A percentile compares a stretch with the other conserved stretches of the same genome.
Evolutionary conservation across 2,329 filamentous ascomycete species (phyloP).

Genomic region (Pseudohalonectria lignicola): DNA sequence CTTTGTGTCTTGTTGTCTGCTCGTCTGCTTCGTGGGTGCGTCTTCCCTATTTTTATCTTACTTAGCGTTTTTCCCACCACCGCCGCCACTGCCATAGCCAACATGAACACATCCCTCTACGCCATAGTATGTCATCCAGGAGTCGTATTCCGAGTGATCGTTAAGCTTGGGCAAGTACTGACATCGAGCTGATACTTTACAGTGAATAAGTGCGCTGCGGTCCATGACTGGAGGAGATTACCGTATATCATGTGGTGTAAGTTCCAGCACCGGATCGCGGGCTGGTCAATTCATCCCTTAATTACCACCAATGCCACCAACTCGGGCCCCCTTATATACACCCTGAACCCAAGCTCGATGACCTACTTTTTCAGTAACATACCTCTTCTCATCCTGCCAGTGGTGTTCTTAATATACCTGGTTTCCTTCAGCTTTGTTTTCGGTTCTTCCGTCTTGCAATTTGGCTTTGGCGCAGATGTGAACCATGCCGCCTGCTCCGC

Average conservation of each 20-base stretch:
- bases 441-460: neutral
- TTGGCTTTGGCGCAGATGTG: neutral
- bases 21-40: neutral
- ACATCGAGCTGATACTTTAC: neutral
- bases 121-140: too few species aligned
- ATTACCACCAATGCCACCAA: neutral
- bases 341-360: neutral
- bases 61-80: too few species aligned
- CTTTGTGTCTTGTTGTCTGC: neutral
- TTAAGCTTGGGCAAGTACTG: neutral
- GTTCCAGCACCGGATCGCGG: too few species aligned
- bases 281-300: neutral
- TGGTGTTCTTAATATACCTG: neutral
- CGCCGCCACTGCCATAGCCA: too few species aligned
- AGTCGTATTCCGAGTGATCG: neutral
- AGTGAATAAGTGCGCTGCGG: neutral
- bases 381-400: neutral
- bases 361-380: neutral
- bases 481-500: neutral
- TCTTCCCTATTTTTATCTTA: neutral
- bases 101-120: too few species aligned
- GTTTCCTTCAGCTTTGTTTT: slow-evolving; percentile 1
- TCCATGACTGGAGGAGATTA: neutral
- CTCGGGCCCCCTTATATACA: too few species aligned
- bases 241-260: slow-evolving; percentile 1